phyloP scores from a whole-genome alignment of 1,139 yeast species.

The Geotrichum fermentans region DNA sequence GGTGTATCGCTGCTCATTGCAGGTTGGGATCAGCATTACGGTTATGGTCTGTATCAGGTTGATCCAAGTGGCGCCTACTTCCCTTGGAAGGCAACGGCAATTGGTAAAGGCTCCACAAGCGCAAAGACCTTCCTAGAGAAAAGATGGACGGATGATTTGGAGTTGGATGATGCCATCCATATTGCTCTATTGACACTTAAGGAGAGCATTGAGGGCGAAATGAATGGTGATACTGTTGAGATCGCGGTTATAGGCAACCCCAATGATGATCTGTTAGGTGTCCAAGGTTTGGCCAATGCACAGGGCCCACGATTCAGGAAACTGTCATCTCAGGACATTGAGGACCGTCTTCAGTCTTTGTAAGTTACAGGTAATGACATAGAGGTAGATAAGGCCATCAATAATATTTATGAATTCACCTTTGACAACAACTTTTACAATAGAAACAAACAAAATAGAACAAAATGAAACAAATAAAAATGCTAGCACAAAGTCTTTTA shows the following conservation, averaged over 20 bases:
- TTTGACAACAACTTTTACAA: not conserved
- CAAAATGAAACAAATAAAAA: not conserved
- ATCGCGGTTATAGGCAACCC: slow-evolving; percentile 84
- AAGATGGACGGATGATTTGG: slow-evolving; percentile 96
- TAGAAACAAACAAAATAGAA: not conserved
- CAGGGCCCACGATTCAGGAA: slow-evolving; percentile 86
- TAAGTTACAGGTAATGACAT: slow-evolving; percentile 32
- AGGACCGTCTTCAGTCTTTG: slow-evolving; percentile 90
- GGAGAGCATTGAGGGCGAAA: slow-evolving; percentile 96
- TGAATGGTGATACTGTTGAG: slow-evolving; percentile 94
- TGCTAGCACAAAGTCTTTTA: not conserved
- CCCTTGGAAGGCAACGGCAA: slow-evolving; percentile 99
- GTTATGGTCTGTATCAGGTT: slow-evolving; percentile 85
- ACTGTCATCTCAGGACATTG: slow-evolving; percentile 82
- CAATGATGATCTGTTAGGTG: slow-evolving; percentile 76
- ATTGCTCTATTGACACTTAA: slow-evolving; percentile 90
- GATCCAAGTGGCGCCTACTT: slow-evolving; percentile 97
- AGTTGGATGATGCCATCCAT: slow-evolving; percentile 96
- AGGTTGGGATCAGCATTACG: slow-evolving; percentile 82
- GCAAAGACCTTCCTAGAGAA: slow-evolving; percentile 97
- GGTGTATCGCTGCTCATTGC: slow-evolving; percentile 94
- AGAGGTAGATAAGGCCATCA: slow-evolving; percentile 5
- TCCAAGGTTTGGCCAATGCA: slow-evolving; percentile 69
- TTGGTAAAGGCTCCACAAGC: slow-evolving; percentile 89
- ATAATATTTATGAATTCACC: not conserved